Evolutionary conservation across 495 filamentous ascomycete species (phyloP), one percentile per base, ranked within the genome.

Genomic region (Penicillium pancosmium): DNA sequence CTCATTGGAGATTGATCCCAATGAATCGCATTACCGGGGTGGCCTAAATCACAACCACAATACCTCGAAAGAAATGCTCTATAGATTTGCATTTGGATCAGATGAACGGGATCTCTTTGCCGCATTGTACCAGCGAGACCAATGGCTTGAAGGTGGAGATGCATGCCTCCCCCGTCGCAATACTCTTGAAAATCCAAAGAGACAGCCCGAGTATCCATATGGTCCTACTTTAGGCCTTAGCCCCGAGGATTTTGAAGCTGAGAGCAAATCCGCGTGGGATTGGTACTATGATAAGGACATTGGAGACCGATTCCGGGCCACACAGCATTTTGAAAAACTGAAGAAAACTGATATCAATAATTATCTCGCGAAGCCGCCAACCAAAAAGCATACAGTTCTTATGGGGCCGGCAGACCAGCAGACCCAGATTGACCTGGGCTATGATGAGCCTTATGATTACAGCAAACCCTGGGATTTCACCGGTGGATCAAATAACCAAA

Each of bases 221-320:
- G 82, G 77, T 11, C 62, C 69, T 55, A 71, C 72, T 0, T 71
- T 72, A 57, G 78, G 78, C 4, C 61, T 69, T 16, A 59, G 67
- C 6, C 73, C 76, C 23, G 78, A 77, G 43, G 73, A 74, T 46
- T 31, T 74, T 35, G 56, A 73, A 38, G 68, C 54, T 47, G 82
- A 86, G 67, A 72, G 72, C 48, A 77, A 74, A 0, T 58, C 61
- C 13, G 77, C 74, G n/a, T 85, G 82, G 81, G 71, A 78, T 55
- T 87, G 84, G 85, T 88, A 84, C 56, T 74, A 79, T 54, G 65
- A 73, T 13, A 52, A 73, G 23, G 71, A 73, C 19, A 69, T 72
- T 18, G 71, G 73, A 38, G 62, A 64, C 13, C 50, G 23, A 9
- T 82, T 85, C 36, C 69, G 64, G 6, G 62, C 70, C 36, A 68